Base-by-base conservation (phyloP, 306 rosid species). In the Rubus parviflorus region DNA sequence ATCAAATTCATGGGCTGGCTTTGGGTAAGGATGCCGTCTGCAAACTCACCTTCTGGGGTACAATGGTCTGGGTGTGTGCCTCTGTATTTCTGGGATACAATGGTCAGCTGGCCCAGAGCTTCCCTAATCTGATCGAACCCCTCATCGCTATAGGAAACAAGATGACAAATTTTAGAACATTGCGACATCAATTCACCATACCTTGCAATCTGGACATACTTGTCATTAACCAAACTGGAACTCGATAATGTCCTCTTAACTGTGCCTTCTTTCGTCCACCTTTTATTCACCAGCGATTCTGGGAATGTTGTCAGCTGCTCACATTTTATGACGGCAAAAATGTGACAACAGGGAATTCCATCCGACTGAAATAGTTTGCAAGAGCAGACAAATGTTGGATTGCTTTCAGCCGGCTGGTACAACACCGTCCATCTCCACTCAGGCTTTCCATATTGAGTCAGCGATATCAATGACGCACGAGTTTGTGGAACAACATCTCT, bases 281-380 rank as follows among this genome's bases (percentile, higher is more conserved):
- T 58, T 58, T 58, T 58, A 25, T 58, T 58, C 38, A 58, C 65
- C 65, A 58, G 12, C 2, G 65, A 58, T 58, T 58, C 38, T 58
- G 65, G 65, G 38, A 58, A 58, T 58, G 65, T 58, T 3, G 17
- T 58, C 2, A 58, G 38, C 65, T 22, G 23, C 38, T 22, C 65
- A 58, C 12, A 23, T 58, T 58, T 58, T 38, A 23, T 58, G 65
- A 58, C 65, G 10, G 65, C 40, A 12, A 58, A 58, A 22, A 58
- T 58, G 38, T 58, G 64, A 58, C 64, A 58, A 22, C 64, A 58
- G 12, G 64, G 64, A 58, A 58, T 54, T n/a, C 60, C 60, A 54
- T 54, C 60, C 7, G 60, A 54, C 40, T 58, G 38, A 3, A 58
- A 58, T 30, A 58, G 38, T 58, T 25, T 58, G 65, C 65, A 58